These are phyloP conservation scores for Eutrema yunnanense DNA, from an alignment of 345 rosid genomes.

Conservation along the genomic window DNA sequence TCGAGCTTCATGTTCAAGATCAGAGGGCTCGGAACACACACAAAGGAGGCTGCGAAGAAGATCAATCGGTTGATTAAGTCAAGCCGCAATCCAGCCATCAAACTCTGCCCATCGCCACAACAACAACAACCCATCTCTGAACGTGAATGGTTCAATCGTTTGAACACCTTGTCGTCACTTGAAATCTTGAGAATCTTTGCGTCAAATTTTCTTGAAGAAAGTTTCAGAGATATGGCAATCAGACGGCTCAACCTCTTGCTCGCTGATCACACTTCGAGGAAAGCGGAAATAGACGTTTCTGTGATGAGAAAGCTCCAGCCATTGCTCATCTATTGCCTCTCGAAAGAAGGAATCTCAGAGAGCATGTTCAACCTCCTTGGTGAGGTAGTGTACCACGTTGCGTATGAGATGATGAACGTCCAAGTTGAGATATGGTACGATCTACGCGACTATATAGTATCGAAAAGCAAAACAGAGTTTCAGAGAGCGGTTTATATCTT, in stretches of 20 bases:
- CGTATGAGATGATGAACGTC: neutral
- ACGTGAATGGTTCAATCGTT: neutral
- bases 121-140: neutral
- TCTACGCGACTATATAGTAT: neutral
- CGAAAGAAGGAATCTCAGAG: conserved; percentile 1
- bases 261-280: neutral
- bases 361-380: conserved; percentile 10
- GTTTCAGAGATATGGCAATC: neutral
- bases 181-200: neutral
- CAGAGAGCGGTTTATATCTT: conserved; percentile 9
- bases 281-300: neutral
- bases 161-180: neutral
- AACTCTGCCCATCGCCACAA: neutral
- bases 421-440: neutral
- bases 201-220: neutral
- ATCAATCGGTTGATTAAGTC: neutral
- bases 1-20: neutral
- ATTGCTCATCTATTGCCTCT: conserved; percentile 2
- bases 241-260: neutral
- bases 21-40: neutral
- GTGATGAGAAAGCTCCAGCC: neutral
- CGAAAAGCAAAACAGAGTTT: neutral
- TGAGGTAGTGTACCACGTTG: conserved; percentile 1
- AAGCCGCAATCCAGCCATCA: neutral
- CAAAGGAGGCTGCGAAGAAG: neutral